These are phyloP conservation scores for Penicillium sp. DNA, from an alignment of 2,329 filamentous ascomycete genomes.

Conservation along the genomic window DNA sequence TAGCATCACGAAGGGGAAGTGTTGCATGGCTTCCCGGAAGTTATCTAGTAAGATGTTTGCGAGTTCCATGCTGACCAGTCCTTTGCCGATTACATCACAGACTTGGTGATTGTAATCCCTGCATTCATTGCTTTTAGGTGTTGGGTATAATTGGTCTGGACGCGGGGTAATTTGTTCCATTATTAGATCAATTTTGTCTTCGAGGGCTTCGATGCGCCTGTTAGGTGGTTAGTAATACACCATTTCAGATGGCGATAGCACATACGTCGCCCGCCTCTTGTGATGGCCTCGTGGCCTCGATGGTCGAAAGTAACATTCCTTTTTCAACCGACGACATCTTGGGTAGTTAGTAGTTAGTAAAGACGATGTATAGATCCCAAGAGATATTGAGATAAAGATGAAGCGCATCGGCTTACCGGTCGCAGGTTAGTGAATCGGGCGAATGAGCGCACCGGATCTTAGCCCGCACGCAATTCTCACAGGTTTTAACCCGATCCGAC, in stretches of 20 bases:
- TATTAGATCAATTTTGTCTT: conserved; percentile 13
- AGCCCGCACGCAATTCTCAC: conserved; percentile 14
- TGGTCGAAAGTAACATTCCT: conserved; percentile 14
- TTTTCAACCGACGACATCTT: conserved; percentile 12
- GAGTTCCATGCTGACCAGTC: conserved; percentile 6
- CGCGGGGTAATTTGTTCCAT: conserved; percentile 5
- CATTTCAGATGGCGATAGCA: too few species aligned
- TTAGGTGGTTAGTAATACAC: too few species aligned
- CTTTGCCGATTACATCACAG: conserved; percentile 11
- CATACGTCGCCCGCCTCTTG: conserved; percentile 8
- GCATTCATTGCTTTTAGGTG: background rate
- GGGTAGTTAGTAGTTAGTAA: background rate
- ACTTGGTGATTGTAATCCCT: background rate
- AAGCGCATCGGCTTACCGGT: conserved; percentile 5
- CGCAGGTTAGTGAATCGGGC: conserved; percentile 3
- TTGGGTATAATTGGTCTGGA: background rate
- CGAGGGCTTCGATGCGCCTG: conserved; percentile 9
- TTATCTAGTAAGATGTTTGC: conserved; percentile 7
- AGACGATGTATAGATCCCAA: background rate
- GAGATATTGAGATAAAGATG: background rate
- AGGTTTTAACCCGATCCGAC: conserved; percentile 9
- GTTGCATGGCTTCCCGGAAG: conserved; percentile 3
- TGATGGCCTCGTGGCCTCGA: conserved; percentile 5
- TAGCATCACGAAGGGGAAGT: conserved; percentile 11
- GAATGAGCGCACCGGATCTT: conserved; percentile 13